phyloP scores from a whole-genome alignment of 2,329 filamentous ascomycete species.

The Sordariomycetes sp. region DNA sequence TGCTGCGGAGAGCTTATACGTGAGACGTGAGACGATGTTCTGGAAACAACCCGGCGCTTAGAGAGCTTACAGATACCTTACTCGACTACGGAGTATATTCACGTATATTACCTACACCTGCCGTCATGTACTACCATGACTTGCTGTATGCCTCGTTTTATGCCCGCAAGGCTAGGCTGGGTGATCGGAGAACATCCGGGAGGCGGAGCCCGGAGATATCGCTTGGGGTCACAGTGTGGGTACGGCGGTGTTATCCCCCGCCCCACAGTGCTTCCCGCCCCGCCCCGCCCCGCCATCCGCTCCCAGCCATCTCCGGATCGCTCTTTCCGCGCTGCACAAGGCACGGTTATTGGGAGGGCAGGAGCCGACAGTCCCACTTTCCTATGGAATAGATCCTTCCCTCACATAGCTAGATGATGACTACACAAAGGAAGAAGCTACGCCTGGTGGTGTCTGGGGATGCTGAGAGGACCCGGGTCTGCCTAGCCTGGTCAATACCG shows the following conservation, averaged over 20 bases:
- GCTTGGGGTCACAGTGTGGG: background rate
- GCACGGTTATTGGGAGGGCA: background rate
- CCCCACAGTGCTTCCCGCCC: too few relatives aligned
- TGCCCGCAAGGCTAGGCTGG: background rate
- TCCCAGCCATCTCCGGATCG: background rate
- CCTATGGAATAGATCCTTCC: background rate
- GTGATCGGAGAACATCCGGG: background rate
- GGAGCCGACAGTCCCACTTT: background rate
- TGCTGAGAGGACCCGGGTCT: background rate
- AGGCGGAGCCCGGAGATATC: background rate
- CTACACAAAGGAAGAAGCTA: background rate
- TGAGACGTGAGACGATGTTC: background rate
- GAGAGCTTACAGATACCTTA: background rate
- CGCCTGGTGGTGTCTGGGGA: background rate
- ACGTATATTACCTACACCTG: background rate
- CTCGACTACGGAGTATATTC: background rate
- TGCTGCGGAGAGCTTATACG: background rate
- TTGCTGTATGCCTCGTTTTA: background rate
- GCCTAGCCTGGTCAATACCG: background rate
- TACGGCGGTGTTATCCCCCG: background rate
- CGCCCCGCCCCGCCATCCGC: background rate
- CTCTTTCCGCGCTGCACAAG: background rate
- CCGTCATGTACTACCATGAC: background rate
- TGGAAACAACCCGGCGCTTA: background rate
- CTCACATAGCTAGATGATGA: background rate